Conservation (phyloP, 805 yeast species). For the Debaryomyces hansenii region DNA sequence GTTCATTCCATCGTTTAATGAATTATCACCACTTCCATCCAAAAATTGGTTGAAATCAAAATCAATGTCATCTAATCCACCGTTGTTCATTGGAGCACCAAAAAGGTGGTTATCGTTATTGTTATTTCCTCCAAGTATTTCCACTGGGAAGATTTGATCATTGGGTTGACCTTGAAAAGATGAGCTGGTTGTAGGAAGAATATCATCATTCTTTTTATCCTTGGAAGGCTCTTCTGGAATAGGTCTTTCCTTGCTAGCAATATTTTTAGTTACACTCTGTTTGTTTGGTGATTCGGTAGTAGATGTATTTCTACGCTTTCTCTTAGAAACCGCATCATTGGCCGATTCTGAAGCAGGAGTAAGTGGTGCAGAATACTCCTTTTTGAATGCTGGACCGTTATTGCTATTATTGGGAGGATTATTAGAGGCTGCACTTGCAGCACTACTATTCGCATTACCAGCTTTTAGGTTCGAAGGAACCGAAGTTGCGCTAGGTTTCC, state of each 20-base stretch:
- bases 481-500: slow-evolving; percentile 28
- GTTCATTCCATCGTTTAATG: slow-evolving; percentile 32
- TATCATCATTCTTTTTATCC: slow-evolving; percentile 17
- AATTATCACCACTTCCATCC: slow-evolving; percentile 32
- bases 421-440: slow-evolving; percentile 17
- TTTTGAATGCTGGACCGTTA: slow-evolving; percentile 21
- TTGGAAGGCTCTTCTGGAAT: slow-evolving; percentile 26
- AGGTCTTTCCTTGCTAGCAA: slow-evolving; percentile 22
- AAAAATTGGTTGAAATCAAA: slow-evolving; percentile 44
- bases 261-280: slow-evolving; percentile 8
- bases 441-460: slow-evolving; percentile 8
- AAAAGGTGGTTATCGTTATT: slow-evolving; percentile 22
- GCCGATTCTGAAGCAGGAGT: slow-evolving; percentile 43
- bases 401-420: slow-evolving; percentile 12
- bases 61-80: slow-evolving; percentile 43
- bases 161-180: slow-evolving; percentile 15
- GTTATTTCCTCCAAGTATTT: slow-evolving; percentile 23
- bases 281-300: slow-evolving; percentile 38
- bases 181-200: slow-evolving; percentile 7
- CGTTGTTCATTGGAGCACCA: slow-evolving; percentile 15
- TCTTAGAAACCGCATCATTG: slow-evolving; percentile 17
- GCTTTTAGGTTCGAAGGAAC: slow-evolving; percentile 11
- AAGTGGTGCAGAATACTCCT: slow-evolving; percentile 38
- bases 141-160: slow-evolving; percentile 37
- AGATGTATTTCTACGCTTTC: slow-evolving; percentile 29